Evolutionary conservation across 148 eudicot species (phyloP).

Genomic region (Rhododendron henanense): DNA sequence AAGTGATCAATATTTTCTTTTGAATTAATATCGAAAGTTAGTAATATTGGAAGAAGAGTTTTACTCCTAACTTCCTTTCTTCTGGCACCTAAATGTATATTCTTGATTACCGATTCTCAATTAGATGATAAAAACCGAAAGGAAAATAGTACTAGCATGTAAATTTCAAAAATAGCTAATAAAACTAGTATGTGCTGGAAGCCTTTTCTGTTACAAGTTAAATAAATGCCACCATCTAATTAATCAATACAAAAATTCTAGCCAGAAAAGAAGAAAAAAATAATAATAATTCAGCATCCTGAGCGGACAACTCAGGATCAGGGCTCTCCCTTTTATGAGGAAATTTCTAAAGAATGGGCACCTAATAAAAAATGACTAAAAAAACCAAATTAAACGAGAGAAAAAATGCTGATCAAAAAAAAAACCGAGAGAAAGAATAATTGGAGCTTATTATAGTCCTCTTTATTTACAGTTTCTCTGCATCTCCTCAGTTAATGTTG

Average conservation of each 20-base stretch:
- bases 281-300: neutral
- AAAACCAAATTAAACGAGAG: neutral
- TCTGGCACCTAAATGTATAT: neutral
- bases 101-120: neutral
- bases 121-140: neutral
- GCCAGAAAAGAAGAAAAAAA: neutral
- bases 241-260: neutral
- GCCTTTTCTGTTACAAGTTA: neutral
- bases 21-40: neutral
- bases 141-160: neutral
- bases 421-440: neutral
- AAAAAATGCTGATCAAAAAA: neutral
- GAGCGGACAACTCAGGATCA: neutral
- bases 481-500: constrained; percentile 34
- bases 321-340: neutral
- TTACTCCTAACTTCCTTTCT: neutral
- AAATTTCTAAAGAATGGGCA: neutral
- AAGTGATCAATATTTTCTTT: no score
- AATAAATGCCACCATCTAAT: neutral
- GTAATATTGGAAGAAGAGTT: neutral
- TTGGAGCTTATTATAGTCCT: neutral
- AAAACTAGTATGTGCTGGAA: neutral
- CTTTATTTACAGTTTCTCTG: constrained; percentile 15
- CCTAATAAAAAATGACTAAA: neutral
- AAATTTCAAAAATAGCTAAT: neutral